Percentiles rank a stretch among this genome's conserved stretches.
Evolutionary conservation across 371 early-diverging fungal genomes (phyloP).

Genomic region (Mortierella sp.): DNA sequence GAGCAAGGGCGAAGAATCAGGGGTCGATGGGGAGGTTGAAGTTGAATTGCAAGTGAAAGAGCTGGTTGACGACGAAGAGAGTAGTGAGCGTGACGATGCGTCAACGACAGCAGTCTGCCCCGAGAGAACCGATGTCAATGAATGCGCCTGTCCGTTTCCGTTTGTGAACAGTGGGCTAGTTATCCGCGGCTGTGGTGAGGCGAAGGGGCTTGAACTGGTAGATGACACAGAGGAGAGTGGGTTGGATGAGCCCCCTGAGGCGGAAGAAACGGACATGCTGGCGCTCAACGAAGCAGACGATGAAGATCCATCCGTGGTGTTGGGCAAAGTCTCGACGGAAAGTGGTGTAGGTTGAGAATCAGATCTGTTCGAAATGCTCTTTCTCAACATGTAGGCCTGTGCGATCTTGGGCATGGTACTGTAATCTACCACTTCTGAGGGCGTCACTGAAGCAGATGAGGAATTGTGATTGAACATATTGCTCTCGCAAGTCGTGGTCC

Average conservation of each 20-base stretch:
- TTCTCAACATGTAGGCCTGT: background rate
- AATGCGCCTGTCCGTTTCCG: constrained; percentile 13
- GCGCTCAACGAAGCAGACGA: constrained; percentile 4
- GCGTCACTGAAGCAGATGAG: no score
- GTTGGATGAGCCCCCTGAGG: background rate
- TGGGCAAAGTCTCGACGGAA: constrained; percentile 8
- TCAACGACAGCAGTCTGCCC: constrained; percentile 1
- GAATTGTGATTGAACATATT: background rate
- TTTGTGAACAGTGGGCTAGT: constrained; percentile 2
- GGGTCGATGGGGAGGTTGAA: background rate
- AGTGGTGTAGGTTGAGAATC: constrained; percentile 11
- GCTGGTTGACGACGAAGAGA: background rate
- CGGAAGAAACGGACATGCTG: constrained; percentile 4
- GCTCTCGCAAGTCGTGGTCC: constrained; percentile 46
- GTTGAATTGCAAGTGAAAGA: background rate
- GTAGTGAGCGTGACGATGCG: background rate
- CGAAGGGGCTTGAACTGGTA: constrained; percentile 10
- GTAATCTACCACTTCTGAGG: background rate
- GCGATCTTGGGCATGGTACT: background rate
- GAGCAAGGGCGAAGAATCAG: background rate
- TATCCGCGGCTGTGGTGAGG: constrained; percentile 16
- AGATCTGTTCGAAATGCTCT: constrained; percentile 6
- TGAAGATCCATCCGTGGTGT: background rate
- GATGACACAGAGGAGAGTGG: constrained; percentile 3
- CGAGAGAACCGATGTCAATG: constrained; percentile 19